Percentiles rank a stretch among this genome's conserved stretches.
Evolutionary conservation across 306 rosid species (phyloP).

Genomic region (Quercus berberidifolia): DNA sequence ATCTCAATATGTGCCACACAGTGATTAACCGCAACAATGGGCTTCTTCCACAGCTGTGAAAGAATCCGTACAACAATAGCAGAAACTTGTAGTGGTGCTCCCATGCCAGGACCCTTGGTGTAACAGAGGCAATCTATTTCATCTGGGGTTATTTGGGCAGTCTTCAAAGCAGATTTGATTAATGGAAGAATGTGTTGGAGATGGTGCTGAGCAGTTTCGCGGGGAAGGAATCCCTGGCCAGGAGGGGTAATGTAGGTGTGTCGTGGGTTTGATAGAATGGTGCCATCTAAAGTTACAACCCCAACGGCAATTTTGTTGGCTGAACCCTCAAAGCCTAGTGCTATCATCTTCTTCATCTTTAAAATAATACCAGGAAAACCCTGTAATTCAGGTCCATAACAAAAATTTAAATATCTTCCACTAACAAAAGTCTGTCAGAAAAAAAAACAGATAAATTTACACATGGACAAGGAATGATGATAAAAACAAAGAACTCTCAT

Average conservation of each 20-base stretch:
- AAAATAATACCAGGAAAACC: no score
- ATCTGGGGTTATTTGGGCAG: slow-evolving; percentile 50
- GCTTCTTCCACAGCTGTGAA: slow-evolving; percentile 84
- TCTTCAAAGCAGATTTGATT: slow-evolving; percentile 61
- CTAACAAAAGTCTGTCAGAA: no score
- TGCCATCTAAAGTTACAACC: slow-evolving; percentile 71
- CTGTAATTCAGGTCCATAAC: no score
- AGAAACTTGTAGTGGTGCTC: slow-evolving; percentile 83
- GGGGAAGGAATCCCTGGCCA: slow-evolving; percentile 88
- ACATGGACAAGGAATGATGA: no score
- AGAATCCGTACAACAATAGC: slow-evolving; percentile 80
- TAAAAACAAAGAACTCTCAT: no score
- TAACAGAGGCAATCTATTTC: slow-evolving; percentile 88
- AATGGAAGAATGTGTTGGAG: slow-evolving; percentile 71
- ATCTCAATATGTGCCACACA: slow-evolving; percentile 96
- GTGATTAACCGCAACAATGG: slow-evolving; percentile 77
- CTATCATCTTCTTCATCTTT: slow-evolving; percentile 68
- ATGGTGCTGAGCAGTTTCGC: slow-evolving; percentile 94
- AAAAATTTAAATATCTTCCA: no score
- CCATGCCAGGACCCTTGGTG: slow-evolving; percentile 96
- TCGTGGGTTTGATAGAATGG: slow-evolving; percentile 85
- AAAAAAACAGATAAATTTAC: no score
- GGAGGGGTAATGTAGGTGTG: slow-evolving; percentile 92
- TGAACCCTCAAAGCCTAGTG: slow-evolving; percentile 88
- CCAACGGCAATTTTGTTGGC: slow-evolving; percentile 92